These are phyloP conservation scores for Phytopythium ostracodes DNA, from an alignment of 352 stramenopile species.

Conservation along the genomic window DNA sequence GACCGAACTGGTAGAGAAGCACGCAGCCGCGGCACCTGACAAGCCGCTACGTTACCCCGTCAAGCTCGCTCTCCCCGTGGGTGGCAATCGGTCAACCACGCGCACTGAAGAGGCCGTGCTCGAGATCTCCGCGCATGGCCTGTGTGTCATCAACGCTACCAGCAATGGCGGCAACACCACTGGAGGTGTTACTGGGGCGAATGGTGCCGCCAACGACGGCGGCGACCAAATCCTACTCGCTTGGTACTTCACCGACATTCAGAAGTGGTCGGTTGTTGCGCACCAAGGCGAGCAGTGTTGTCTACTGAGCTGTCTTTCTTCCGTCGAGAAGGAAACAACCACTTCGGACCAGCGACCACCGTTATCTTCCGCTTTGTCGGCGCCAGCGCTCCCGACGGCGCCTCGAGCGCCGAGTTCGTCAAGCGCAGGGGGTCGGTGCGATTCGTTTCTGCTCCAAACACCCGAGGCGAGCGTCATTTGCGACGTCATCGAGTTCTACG, in stretches of 20 bases:
- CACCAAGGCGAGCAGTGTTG: conserved; percentile 56
- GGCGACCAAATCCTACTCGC: conserved; percentile 44
- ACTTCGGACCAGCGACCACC: not conserved
- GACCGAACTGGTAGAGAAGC: conserved; percentile 47
- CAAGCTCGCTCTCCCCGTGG: conserved; percentile 17
- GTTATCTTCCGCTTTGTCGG: not conserved
- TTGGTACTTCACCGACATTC: conserved; percentile 81
- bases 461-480: conserved; percentile 47
- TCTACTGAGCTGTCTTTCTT: conserved; percentile 38
- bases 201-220: conserved; percentile 22
- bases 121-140: conserved; percentile 53
- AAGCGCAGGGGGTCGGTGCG: conserved; percentile 6
- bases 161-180: not conserved
- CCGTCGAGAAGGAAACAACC: not conserved
- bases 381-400: not conserved
- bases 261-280: conserved; percentile 66
- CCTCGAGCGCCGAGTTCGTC: not conserved
- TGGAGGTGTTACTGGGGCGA: not conserved
- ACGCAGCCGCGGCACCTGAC: conserved; percentile 49
- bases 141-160: conserved; percentile 29
- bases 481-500: conserved; percentile 73
- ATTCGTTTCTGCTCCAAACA: conserved; percentile 62
- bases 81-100: conserved; percentile 26
- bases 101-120: conserved; percentile 39
- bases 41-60: conserved; percentile 44